A percentile compares a stretch with the other conserved stretches of the same genome.
These are phyloP conservation scores for Pseudoscleropodium purum DNA, from an alignment of 225 moss, liverwort and hornwort genomes.

Conservation along the genomic window DNA sequence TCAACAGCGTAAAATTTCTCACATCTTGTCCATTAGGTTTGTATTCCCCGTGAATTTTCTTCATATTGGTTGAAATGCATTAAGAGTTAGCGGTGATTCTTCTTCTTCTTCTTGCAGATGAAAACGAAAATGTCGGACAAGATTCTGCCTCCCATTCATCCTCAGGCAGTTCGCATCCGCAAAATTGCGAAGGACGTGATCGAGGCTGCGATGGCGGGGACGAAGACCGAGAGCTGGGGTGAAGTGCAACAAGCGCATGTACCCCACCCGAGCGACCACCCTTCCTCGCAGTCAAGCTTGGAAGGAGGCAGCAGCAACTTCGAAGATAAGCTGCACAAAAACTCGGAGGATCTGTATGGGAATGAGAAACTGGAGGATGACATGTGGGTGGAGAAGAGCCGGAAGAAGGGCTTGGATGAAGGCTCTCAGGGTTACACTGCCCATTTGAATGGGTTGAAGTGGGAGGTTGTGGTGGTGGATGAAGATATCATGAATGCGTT, in stretches of 20 bases:
- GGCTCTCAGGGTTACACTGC: conserved; percentile 55
- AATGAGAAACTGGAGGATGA: conserved; percentile 63
- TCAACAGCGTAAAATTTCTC: conserved; percentile 35
- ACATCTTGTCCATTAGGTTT: neutral
- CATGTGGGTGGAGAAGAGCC: conserved; percentile 82
- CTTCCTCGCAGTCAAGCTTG: neutral
- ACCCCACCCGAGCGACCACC: neutral
- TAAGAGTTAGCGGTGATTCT: neutral
- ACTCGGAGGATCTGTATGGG: conserved; percentile 39
- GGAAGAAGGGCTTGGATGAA: conserved; percentile 64
- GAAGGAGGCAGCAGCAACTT: neutral
- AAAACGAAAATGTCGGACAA: conserved; percentile 45
- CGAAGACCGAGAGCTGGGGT: conserved; percentile 44
- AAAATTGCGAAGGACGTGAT: conserved; percentile 57
- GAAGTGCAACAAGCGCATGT: conserved; percentile 26
- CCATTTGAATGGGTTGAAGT: conserved; percentile 71
- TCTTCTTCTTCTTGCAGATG: conserved; percentile 25
- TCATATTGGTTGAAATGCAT: neutral
- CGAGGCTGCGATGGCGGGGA: conserved; percentile 70
- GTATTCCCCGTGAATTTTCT: neutral
- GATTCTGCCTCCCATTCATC: conserved; percentile 73
- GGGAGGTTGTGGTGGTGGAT: conserved; percentile 90
- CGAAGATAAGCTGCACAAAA: conserved; percentile 1
- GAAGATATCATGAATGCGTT: conserved; percentile 76
- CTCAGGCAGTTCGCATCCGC: conserved; percentile 59